Base-by-base conservation (phyloP, 306 rosid genomes). In the Castanea sativa region DNA sequence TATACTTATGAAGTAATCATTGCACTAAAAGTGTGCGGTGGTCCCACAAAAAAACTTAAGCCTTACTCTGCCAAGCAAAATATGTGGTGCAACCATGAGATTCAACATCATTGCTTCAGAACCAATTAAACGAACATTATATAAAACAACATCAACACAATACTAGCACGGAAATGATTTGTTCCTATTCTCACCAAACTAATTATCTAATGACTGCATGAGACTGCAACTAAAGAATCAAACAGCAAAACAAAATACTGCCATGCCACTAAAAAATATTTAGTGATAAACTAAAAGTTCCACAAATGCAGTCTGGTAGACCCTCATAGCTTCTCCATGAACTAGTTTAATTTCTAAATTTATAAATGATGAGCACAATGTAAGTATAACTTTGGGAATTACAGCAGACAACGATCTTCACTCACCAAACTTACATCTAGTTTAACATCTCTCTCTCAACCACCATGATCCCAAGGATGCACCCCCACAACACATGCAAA, bases 31-130 rank as follows among this genome's bases (percentile, higher is more conserved):
- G 27, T 25, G 27, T 25, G 27, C 0, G 2, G 2, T 25, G 21
- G 72, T 23, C 71, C 81, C 89, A 25, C 77, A 6, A 20, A 29
- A 43, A 61, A 18, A 27, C 69, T 71, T 20, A 33, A 20, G 18
- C 61, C 60, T 65, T 41, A 58, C 29, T 6, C 76, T 18, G 4
- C 27, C 25, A 35, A 33, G 52, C n/a, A 68, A 35, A 68, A 10
- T 35, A 68, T 33, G 19, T 1, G 10, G 16, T 68, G 27, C 72
- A 68, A 33, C 27, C 41, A 33, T 68, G 29, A 68, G 12, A 64
- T 64, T 64, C 52, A 68, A 52, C 27, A 68, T 68, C 53, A 49
- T 13, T 49, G 53, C 53, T 13, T 49, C 38, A 68, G 52, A 35
- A 33, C 27, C 72, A 67, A 67, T 19, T 65, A 4, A 18, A 18